Base-by-base conservation (phyloP, 2,329 filamentous ascomycete genomes). In the Neonectria punicea region DNA sequence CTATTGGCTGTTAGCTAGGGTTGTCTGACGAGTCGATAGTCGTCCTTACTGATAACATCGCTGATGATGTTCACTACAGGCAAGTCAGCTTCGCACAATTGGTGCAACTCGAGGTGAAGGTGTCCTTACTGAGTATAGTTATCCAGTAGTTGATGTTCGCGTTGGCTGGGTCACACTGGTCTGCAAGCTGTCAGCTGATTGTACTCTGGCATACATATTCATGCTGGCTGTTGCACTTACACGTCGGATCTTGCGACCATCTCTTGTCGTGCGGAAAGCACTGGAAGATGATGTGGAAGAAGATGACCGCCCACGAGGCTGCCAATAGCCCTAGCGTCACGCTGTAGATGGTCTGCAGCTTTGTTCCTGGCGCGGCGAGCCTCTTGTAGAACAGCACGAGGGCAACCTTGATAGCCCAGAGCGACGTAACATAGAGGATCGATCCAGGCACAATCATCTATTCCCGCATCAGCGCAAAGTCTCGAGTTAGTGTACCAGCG, bases 341-440 rank as follows among this genome's bases (percentile, higher is more conserved):
- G 36, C 80, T 81, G 71, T 82, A 82, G 1, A 81, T 67, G 5
- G 70, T 70, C 55, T 81, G 76, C 1, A 81, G 60, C 10, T 67
- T 76, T 1, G 79, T 78, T 28, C 78, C 77, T 1, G 74, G 76
- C 0, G 73, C 77, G 2, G 80, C 78, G 18, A 82, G 75, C 39
- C 74, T 75, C 41, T 81, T 82, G 72, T 82, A 82, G 60, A 82
- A 81, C 1, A 81, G 47, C 8, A 82, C 79, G 4, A 82, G 70
- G 5, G 80, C 79, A 6, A 80, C 71, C 53, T 82, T 82, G 70
- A 82, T 78, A 13, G 78, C 70, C 80, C 80, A 82, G 5, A 82
- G 62, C 3, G 80, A 80, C 3, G 79, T 70, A 0, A 81, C 78
- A 50, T 82, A 82, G 2, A 82, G 75, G 2, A 77, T 73, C 1